Conservation (phyloP, 2,329 filamentous ascomycete species). For the Pseudogymnoascus destructans region DNA sequence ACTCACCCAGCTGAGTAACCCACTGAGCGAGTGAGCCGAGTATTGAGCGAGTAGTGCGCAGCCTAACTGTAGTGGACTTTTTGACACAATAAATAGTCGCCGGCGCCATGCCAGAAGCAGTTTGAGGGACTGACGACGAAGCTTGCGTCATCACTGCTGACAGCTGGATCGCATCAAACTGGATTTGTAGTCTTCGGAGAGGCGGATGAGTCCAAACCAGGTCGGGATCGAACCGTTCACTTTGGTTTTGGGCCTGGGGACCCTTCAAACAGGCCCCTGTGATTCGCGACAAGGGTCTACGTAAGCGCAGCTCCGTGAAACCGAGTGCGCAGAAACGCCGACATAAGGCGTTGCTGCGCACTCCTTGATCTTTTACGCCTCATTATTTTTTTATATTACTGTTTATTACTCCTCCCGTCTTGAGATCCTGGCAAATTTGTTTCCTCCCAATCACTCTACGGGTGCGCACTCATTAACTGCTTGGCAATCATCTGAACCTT, state of each 20-base stretch:
- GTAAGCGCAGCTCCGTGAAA: conserved; percentile 5
- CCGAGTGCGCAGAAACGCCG: too few relatives aligned
- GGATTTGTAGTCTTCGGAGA: not conserved
- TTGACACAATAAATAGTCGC: not conserved
- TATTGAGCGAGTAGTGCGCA: too few relatives aligned
- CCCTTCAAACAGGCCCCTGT: not conserved
- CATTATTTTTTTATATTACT: not conserved
- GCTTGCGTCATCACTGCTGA: not conserved
- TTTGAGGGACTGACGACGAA: not conserved
- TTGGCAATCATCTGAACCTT: not conserved
- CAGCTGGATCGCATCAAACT: not conserved
- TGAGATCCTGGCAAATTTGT: not conserved
- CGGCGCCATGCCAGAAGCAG: not conserved
- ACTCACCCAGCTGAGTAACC: too few relatives aligned
- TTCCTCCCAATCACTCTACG: not conserved
- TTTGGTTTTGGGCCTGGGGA: not conserved
- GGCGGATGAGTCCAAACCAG: not conserved
- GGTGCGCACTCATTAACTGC: not conserved
- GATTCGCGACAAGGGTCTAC: conserved; percentile 3
- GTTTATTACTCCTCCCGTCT: not conserved
- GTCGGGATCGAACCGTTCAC: not conserved
- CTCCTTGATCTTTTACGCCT: not conserved
- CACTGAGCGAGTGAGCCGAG: too few relatives aligned
- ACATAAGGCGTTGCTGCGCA: not conserved
- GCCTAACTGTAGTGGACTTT: not conserved